A percentile compares a stretch with the other conserved stretches of the same genome.
Evolutionary conservation across 2,329 filamentous ascomycete genomes (phyloP).

Genomic region (Geosmithia morbida): DNA sequence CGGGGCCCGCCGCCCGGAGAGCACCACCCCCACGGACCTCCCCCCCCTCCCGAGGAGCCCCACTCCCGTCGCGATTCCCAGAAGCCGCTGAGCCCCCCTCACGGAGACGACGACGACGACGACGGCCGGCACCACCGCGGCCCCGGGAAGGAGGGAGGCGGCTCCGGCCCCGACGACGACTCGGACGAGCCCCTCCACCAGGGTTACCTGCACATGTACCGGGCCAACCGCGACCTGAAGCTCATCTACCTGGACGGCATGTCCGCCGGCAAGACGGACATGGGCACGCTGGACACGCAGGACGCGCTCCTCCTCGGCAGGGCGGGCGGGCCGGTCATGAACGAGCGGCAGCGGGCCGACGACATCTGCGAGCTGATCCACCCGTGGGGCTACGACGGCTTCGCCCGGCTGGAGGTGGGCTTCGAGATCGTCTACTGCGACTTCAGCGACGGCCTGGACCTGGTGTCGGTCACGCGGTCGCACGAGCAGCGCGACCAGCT

Average conservation of each 20-base stretch:
- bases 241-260: constrained; percentile 59
- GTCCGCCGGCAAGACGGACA: constrained; percentile 47
- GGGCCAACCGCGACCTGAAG: constrained; percentile 37
- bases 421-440: constrained; percentile 59
- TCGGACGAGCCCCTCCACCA: constrained; percentile 7
- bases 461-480: constrained; percentile 14
- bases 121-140: too few relatives aligned
- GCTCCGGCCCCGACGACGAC: background rate
- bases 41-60: too few relatives aligned
- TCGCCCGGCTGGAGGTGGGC: constrained; percentile 54
- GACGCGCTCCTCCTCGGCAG: constrained; percentile 42
- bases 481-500: constrained; percentile 6
- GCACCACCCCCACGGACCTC: too few relatives aligned
- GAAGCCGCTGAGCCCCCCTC: too few relatives aligned
- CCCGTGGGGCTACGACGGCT: constrained; percentile 45
- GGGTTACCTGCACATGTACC: constrained; percentile 56
- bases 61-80: too few relatives aligned
- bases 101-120: too few relatives aligned
- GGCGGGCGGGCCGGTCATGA: constrained; percentile 7
- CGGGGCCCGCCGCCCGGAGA: too few relatives aligned
- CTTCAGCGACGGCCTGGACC: constrained; percentile 31
- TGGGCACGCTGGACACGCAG: constrained; percentile 55
- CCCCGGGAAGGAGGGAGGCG: too few relatives aligned
- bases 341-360: constrained; percentile 36
- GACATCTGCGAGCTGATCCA: constrained; percentile 39